phyloP scores from a whole-genome alignment of 2,329 filamentous ascomycete genomes.

The Aspergillus fumigatus region DNA sequence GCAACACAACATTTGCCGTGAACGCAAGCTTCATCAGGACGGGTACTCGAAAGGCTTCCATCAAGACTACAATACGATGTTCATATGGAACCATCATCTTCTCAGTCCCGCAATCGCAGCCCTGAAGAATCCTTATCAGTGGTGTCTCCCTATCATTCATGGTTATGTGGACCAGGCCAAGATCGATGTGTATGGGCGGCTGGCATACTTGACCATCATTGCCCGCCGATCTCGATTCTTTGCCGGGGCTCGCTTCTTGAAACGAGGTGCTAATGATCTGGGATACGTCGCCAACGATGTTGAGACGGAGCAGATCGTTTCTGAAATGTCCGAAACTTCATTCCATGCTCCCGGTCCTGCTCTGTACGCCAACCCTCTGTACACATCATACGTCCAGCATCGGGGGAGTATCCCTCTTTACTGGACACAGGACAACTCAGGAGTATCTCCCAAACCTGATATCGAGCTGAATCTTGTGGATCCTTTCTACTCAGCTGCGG shows the following conservation, averaged over 20 bases:
- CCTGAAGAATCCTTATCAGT: conserved; percentile 81
- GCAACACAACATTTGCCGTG: conserved; percentile 83
- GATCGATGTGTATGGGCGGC: conserved; percentile 78
- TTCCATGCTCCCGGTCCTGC: conserved; percentile 87
- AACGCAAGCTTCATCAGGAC: conserved; percentile 65
- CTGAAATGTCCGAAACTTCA: conserved; percentile 87
- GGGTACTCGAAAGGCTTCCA: conserved; percentile 60
- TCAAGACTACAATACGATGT: conserved; percentile 91
- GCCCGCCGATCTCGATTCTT: conserved; percentile 89
- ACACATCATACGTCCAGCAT: conserved; percentile 95
- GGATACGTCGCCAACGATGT: conserved; percentile 98
- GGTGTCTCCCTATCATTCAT: conserved; percentile 93
- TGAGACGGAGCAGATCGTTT: conserved; percentile 97
- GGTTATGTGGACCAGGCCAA: conserved; percentile 92
- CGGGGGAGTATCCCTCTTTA: conserved; percentile 93
- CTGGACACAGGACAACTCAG: conserved; percentile 95
- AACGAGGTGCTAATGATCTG: conserved; percentile 88
- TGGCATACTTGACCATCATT: conserved; percentile 89
- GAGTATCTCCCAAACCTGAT: conserved; percentile 91
- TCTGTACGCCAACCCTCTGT: conserved; percentile 82
- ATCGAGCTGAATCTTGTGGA: conserved; percentile 95
- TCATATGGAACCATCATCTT: conserved; percentile 94
- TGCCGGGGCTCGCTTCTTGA: conserved; percentile 88
- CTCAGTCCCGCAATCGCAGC: conserved; percentile 67
- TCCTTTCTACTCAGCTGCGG: conserved; percentile 90